Conservation (phyloP, 768 basidiomycete genomes). For the Lactarius tabidus region DNA sequence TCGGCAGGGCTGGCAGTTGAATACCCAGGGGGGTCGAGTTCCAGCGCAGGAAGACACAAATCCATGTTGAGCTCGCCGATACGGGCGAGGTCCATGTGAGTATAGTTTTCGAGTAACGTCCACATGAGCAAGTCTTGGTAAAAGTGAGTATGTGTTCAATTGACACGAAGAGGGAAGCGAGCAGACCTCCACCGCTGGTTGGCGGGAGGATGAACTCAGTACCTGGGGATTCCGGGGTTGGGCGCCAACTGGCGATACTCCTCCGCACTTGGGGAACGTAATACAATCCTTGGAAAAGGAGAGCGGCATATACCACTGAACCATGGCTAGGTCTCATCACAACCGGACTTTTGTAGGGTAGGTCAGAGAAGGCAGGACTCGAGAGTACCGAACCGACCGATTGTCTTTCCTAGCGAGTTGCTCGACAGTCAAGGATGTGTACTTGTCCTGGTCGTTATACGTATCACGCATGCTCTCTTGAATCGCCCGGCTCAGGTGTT, state of each 20-base stretch:
- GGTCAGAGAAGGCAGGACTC: neutral
- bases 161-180: neutral
- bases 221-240: slow-evolving; percentile 14
- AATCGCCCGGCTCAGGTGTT: slow-evolving; percentile 63
- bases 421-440: slow-evolving; percentile 50
- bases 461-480: slow-evolving; percentile 57
- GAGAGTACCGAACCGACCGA: slow-evolving; percentile 40
- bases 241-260: slow-evolving; percentile 37
- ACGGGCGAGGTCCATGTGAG: slow-evolving; percentile 63
- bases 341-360: slow-evolving; percentile 49
- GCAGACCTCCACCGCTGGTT: slow-evolving; percentile 36
- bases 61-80: slow-evolving; percentile 54
- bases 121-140: slow-evolving; percentile 46
- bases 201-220: slow-evolving; percentile 30
- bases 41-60: slow-evolving; percentile 45
- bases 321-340: slow-evolving; percentile 57
- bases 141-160: slow-evolving; percentile 2
- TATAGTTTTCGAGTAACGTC: slow-evolving; percentile 61
- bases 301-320: slow-evolving; percentile 52
- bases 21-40: slow-evolving; percentile 38
- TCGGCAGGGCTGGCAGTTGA: slow-evolving; percentile 39
- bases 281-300: slow-evolving; percentile 62
- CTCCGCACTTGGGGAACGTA: slow-evolving; percentile 67
- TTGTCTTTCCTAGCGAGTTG: slow-evolving; percentile 52
- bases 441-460: slow-evolving; percentile 44